These are phyloP conservation scores for Dioszegia crocea DNA, from an alignment of 768 basidiomycete genomes.

Conservation along the genomic window DNA sequence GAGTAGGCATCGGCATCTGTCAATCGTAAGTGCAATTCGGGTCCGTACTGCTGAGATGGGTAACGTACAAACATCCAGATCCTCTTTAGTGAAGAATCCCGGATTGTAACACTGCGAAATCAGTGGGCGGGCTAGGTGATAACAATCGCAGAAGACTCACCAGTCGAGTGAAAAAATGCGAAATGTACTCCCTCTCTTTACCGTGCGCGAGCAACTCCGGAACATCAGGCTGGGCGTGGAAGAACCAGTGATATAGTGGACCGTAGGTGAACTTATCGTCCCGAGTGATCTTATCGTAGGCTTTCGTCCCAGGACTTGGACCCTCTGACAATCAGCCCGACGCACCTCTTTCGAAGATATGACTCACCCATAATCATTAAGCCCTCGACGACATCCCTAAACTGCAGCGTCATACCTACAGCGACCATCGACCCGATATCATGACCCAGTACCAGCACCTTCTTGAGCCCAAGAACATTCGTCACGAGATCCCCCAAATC, in stretches of 20 bases:
- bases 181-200: constrained; percentile 28
- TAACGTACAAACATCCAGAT: constrained; percentile 24
- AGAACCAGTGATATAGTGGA: constrained; percentile 35
- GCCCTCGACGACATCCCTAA: constrained; percentile 14
- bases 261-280: constrained; percentile 15
- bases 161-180: constrained; percentile 25
- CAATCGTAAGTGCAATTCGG: background rate
- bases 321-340: constrained; percentile 13
- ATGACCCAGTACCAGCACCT: constrained; percentile 22
- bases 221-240: constrained; percentile 27
- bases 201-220: constrained; percentile 27
- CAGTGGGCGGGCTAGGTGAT: background rate
- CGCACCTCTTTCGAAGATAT: too few species aligned
- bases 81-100: constrained; percentile 14
- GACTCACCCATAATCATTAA: constrained; percentile 24
- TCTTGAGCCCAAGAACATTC: constrained; percentile 21
- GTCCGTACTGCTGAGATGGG: background rate
- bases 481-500: constrained; percentile 22
- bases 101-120: constrained; percentile 19
- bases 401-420: constrained; percentile 17
- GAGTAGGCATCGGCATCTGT: constrained; percentile 21
- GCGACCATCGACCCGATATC: constrained; percentile 40
- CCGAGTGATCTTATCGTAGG: constrained; percentile 17
- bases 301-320: constrained; percentile 27
- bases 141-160: background rate